Base-by-base conservation (phyloP, 2,329 filamentous ascomycete genomes). In the Xylaria sp. region DNA sequence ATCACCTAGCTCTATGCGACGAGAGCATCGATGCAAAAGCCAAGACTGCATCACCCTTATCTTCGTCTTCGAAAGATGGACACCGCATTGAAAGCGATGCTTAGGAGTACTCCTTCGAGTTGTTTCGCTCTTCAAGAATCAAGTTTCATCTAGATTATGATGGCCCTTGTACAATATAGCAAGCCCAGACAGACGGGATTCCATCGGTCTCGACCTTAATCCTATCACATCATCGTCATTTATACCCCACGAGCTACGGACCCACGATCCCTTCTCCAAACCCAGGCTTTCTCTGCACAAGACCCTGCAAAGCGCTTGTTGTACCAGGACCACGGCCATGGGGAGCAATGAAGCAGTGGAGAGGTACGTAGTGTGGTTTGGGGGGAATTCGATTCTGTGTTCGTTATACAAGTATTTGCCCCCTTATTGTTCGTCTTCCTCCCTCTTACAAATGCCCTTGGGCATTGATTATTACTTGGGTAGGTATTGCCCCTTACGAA, bases 271-370 rank as follows among this genome's bases (percentile, higher is more conserved):
- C 33, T 36, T 63, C 61, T 23, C 51, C 31, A 61, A 48, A 26
- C 17, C 42, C 33, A 36, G 23, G 33, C 31, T 5, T 54, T 15
- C 40, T 69, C 42, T 65, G 20, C 40, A 48, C 40, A 17, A 42
- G 54, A 54, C 67, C 67, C 67, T 59, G 54, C 54, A 66, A 59
- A 51, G 54, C 60, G n/a, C 67, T 53, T 68, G 54, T 48, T 36
- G 58, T 71, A 66, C 68, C 68, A 54, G 46, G 66, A 61, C 65
- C 68, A 68, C 40, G 68, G 68, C 26, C 28, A 62, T 57, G 65
- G 62, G 15, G 68, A 64, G 46, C 48, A 20, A 26, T 23, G 46
- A 51, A 53, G 48, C 57, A 53, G 59, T 49, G 51, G 20, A 56
- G 20, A 56, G 38, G 56, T 49, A 49, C 26, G 48, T 44, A 57